A percentile compares a stretch with the other conserved stretches of the same genome.
phyloP scores from a whole-genome alignment of 192 early-diverging fungal species.

The Endogone sp. region DNA sequence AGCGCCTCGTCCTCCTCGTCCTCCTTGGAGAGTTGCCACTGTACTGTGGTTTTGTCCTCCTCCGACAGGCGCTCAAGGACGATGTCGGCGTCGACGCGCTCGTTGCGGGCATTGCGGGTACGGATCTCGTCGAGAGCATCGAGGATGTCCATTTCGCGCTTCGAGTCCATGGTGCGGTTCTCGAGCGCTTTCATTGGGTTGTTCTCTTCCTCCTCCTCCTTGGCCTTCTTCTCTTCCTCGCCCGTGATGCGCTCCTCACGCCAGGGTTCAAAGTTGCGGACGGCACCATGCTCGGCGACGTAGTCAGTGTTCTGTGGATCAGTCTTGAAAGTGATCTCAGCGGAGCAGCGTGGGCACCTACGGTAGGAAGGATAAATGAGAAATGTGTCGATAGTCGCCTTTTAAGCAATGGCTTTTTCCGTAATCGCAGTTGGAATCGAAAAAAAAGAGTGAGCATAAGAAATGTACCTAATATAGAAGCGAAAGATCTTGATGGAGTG shows the following conservation, averaged over 20 bases:
- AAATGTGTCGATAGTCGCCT: too few relatives aligned
- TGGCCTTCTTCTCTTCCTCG: conserved; percentile 51
- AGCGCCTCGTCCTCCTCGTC: conserved; percentile 68
- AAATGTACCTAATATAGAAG: conserved; percentile 57
- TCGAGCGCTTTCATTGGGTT: conserved; percentile 96
- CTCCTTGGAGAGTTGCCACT: conserved; percentile 25
- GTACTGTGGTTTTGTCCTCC: conserved; percentile 29
- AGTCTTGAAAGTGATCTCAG: conserved; percentile 98
- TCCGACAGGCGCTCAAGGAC: conserved; percentile 50
- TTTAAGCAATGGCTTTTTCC: too few relatives aligned
- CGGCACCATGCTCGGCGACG: conserved; percentile 87
- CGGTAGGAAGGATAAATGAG: conserved; percentile 44
- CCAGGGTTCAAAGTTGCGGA: conserved; percentile 95
- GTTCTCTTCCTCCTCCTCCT: conserved; percentile 81
- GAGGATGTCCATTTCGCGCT: conserved; percentile 96
- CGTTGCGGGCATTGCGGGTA: conserved; percentile 79
- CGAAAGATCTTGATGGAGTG: conserved; percentile 71
- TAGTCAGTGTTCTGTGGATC: conserved; percentile 96
- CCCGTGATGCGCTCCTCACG: conserved; percentile 60
- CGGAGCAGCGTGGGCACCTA: conserved; percentile 89
- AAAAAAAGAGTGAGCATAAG: conserved; percentile 24
- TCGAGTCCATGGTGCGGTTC: conserved; percentile 89
- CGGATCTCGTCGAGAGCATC: conserved; percentile 95
- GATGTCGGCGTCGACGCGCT: conserved; percentile 67
- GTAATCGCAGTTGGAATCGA: conserved; percentile 24